phyloP scores from a whole-genome alignment of 2,329 filamentous ascomycete genomes.

The Penicillium sp. region DNA sequence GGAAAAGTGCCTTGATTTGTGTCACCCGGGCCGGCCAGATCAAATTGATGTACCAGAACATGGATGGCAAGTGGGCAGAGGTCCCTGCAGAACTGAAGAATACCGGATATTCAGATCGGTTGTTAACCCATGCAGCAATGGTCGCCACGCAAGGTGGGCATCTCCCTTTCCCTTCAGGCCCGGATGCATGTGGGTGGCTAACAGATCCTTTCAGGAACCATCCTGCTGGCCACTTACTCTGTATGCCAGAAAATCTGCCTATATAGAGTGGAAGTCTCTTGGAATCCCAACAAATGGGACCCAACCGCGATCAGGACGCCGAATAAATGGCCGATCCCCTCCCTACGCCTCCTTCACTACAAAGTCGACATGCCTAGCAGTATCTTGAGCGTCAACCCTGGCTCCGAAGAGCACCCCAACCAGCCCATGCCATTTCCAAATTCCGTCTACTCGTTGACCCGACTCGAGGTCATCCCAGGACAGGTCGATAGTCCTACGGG shows the following conservation, averaged over 20 bases:
- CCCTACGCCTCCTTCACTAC: slow-evolving; percentile 40
- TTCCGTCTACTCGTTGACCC: slow-evolving; percentile 64
- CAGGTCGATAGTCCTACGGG: slow-evolving; percentile 59
- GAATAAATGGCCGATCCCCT: slow-evolving; percentile 37
- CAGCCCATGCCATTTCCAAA: slow-evolving; percentile 30
- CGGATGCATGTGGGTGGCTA: slow-evolving; percentile 12
- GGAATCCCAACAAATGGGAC: slow-evolving; percentile 63
- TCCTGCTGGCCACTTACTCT: slow-evolving; percentile 45
- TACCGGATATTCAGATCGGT: slow-evolving; percentile 69
- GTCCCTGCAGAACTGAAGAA: slow-evolving; percentile 73
- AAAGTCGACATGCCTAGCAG: slow-evolving; percentile 40
- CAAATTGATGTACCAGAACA: slow-evolving; percentile 76
- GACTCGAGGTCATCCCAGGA: slow-evolving; percentile 72
- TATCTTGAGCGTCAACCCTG: slow-evolving; percentile 31
- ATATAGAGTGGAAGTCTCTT: slow-evolving; percentile 72
- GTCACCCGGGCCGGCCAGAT: slow-evolving; percentile 74
- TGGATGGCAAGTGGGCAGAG: slow-evolving; percentile 71
- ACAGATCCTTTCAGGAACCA: slow-evolving; percentile 28
- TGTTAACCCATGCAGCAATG: slow-evolving; percentile 78
- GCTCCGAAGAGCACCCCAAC: slow-evolving; percentile 27
- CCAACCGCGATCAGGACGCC: slow-evolving; percentile 46
- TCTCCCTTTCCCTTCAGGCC: slow-evolving; percentile 9
- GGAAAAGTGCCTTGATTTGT: slow-evolving; percentile 73
- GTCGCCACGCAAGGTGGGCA: slow-evolving; percentile 70
- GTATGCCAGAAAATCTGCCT: slow-evolving; percentile 72